Base-by-base conservation (phyloP, 2,329 filamentous ascomycete genomes). In the Domatiomyces catenatus region DNA sequence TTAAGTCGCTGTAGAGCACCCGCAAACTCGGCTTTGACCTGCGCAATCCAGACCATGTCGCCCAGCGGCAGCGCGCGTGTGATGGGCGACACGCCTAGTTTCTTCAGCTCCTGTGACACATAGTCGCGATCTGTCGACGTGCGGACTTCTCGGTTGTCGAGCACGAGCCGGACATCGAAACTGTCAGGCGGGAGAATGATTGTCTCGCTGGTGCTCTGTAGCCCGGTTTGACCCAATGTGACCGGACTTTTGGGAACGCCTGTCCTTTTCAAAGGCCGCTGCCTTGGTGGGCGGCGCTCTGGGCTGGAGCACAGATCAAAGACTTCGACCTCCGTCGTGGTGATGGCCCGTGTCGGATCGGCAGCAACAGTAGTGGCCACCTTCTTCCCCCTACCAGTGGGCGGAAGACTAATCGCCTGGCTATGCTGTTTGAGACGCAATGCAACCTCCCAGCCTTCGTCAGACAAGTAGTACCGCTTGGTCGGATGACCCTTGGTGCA, bases 41-140 rank as follows among this genome's bases (percentile, higher is more conserved):
- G 86, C 42, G 86, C 86, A 32, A 92, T 74, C 86, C 86, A 92
- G 52, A 87, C 75, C 0, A 79, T 79, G 61, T 92, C 86, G 0
- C 86, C 86, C 1, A 90, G 69, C 54, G 84, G 80, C 28, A 90
- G 69, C 3, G 77, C 72, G 17, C 83, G 77, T 64, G 86, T 80
- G 18, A 84, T 75, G 0, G 83, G 79, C 18, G 69, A 72, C 17
- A 84, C 74, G 0, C 80, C 81, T 55, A 75, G 78, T 57, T 84
- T 83, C 8, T 71, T 68, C 10, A 92, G 75, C 60, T 86, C 79
- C 19, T 83, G 76, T 58, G 83, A 76, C 63, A 90, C 83, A 60
- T 89, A 89, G 58, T 87, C 82, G 50, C 85, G 74, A 60, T 90
- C 83, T 24, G 75, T 83, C 56, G 77, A 81, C 5, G 84, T 75